Percentiles rank a stretch among this genome's conserved stretches.
These are phyloP conservation scores for Thermomyces lanuginosus DNA, from an alignment of 2,329 filamentous ascomycete species.

Conservation along the genomic window DNA sequence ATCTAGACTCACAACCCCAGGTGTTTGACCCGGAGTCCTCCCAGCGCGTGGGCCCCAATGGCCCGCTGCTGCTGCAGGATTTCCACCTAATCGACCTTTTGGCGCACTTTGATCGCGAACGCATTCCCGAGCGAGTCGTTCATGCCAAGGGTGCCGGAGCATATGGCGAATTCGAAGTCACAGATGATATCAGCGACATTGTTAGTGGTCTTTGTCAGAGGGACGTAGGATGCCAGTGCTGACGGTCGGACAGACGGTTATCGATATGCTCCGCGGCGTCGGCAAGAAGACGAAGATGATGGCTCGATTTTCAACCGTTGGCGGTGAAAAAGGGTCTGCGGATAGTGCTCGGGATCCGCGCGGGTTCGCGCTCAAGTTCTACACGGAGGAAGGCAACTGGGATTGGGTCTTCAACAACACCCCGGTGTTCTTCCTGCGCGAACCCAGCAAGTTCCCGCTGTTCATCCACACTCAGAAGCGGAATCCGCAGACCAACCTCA, in stretches of 20 bases:
- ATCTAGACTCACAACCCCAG: slow-evolving; percentile 8
- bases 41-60: slow-evolving; percentile 40
- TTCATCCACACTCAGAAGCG: slow-evolving; percentile 63
- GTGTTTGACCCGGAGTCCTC: slow-evolving; percentile 37
- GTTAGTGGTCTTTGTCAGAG: too few species aligned
- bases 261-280: slow-evolving; percentile 37
- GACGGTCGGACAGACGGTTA: slow-evolving; percentile 15
- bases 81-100: slow-evolving; percentile 50
- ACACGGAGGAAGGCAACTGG: slow-evolving; percentile 58
- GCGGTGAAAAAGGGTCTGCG: slow-evolving; percentile 54
- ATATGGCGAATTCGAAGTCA: slow-evolving; percentile 29
- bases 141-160: slow-evolving; percentile 29
- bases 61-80: slow-evolving; percentile 47
- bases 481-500: slow-evolving; percentile 53
- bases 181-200: slow-evolving; percentile 35
- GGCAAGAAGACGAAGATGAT: slow-evolving; percentile 55
- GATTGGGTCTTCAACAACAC: slow-evolving; percentile 60
- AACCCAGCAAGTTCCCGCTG: slow-evolving; percentile 55
- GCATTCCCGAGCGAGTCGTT: slow-evolving; percentile 28
- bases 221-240: too few species aligned
- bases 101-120: slow-evolving; percentile 26
- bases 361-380: slow-evolving; percentile 58
- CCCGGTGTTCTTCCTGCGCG: slow-evolving; percentile 59
- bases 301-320: slow-evolving; percentile 58
- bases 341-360: slow-evolving; percentile 57